phyloP scores from a whole-genome alignment of 257 asterid species.

The Nemophila menziesii region DNA sequence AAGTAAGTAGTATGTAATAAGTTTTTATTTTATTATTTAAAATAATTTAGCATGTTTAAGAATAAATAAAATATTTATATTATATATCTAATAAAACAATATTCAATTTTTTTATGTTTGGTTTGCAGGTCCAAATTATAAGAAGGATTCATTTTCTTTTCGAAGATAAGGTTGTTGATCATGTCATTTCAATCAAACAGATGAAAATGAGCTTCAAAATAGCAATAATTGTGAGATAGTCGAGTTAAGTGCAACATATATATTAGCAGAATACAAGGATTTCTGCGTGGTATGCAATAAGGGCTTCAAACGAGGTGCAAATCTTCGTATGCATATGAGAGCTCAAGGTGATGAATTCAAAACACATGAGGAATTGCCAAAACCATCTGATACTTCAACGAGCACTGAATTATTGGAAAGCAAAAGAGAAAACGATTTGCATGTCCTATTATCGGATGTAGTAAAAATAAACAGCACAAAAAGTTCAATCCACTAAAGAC shows the following conservation, averaged over 20 bases:
- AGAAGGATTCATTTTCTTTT: too few relatives aligned
- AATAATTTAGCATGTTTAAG: too few relatives aligned
- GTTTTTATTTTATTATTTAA: too few relatives aligned
- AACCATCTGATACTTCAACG: constrained; percentile 29
- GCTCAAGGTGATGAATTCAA: constrained; percentile 85
- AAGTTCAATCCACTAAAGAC: constrained; percentile 75
- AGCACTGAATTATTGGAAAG: constrained; percentile 9
- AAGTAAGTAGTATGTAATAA: too few relatives aligned
- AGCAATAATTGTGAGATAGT: constrained; percentile 38
- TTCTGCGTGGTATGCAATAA: constrained; percentile 82
- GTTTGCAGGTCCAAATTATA: too few relatives aligned
- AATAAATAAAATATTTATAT: too few relatives aligned
- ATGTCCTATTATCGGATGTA: constrained; percentile 74
- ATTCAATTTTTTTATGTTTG: too few relatives aligned
- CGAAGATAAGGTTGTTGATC: too few relatives aligned
- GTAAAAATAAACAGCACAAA: constrained; percentile 53
- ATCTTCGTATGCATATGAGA: constrained; percentile 94
- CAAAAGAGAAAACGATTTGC: constrained; percentile 44
- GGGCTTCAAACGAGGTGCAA: constrained; percentile 89
- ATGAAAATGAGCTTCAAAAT: constrained; percentile 3
- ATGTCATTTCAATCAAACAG: too few relatives aligned
- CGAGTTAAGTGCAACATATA: constrained; percentile 69
- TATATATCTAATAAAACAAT: too few relatives aligned
- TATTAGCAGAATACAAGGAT: constrained; percentile 76
- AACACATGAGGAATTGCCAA: constrained; percentile 63